phyloP scores from a whole-genome alignment of 768 basidiomycete species.

The Boletus sp. region DNA sequence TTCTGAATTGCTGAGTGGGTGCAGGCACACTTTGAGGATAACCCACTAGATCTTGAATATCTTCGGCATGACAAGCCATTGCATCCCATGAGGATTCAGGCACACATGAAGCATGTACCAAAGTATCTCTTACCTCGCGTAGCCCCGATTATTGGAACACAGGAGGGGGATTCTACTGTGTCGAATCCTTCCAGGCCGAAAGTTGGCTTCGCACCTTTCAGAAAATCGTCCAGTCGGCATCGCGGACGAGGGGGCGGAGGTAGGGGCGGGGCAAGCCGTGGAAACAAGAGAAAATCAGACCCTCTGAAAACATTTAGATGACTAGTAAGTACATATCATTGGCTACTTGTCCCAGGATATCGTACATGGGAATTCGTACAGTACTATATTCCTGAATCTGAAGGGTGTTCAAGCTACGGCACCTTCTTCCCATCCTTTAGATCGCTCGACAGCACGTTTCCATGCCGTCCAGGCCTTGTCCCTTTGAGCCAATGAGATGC shows the following conservation, averaged over 20 bases:
- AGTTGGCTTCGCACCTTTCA: constrained; percentile 71
- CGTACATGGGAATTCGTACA: background rate
- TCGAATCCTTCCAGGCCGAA: constrained; percentile 22
- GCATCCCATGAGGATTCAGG: constrained; percentile 83
- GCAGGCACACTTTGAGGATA: constrained; percentile 97
- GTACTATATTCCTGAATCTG: background rate
- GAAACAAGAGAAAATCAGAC: constrained; percentile 70
- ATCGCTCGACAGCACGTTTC: constrained; percentile 85
- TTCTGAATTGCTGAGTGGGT: constrained; percentile 1
- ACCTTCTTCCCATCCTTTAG: constrained; percentile 76
- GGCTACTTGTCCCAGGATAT: background rate
- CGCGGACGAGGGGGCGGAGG: constrained; percentile 54
- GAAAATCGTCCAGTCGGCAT: constrained; percentile 45
- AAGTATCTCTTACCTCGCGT: constrained; percentile 87
- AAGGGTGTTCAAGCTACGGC: constrained; percentile 24
- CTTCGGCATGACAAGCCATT: constrained; percentile 92
- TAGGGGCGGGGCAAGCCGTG: constrained; percentile 29
- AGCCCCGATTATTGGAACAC: constrained; percentile 39
- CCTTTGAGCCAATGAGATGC: constrained; percentile 48
- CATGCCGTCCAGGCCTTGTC: constrained; percentile 72
- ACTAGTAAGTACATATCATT: background rate
- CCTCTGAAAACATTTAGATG: constrained; percentile 74
- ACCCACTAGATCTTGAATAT: constrained; percentile 89
- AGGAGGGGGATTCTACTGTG: constrained; percentile 21
- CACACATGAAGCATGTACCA: constrained; percentile 96